Base-by-base conservation (phyloP, 2,329 filamentous ascomycete genomes). In the Pseudogymnoascus sp. region DNA sequence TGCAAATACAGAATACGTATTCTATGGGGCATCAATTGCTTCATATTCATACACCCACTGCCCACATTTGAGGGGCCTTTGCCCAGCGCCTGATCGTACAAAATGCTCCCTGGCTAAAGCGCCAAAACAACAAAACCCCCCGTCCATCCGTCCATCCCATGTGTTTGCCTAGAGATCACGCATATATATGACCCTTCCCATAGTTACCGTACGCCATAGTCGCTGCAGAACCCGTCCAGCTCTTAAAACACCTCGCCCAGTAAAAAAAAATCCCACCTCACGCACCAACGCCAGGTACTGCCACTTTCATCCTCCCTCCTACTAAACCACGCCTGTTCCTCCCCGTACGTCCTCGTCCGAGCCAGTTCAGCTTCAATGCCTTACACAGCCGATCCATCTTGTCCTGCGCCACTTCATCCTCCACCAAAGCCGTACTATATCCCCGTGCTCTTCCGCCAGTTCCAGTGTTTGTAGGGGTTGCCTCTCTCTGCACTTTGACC, bases 351-450 rank as follows among this genome's bases (percentile, higher is more conserved):
- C 93, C 93, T 57, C 95, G 81, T 0, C 93, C 93, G 1, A 99
- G 82, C 95, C 95, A 99, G 75, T 99, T 99, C 71, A 97, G 86
- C 77, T 97, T 99, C 66, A 99, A 79, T 69, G 95, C 86, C 72
- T 91, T 88, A 64, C 89, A 91, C 66, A 99, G 78, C 71, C 93
- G 85, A 66, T 93, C 89, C 71, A 97, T 89, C 75, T 88, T 91
- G 64, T 82, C 83, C 72, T 93, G 90, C 1, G 85, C 82, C 39
- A 88, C 86, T 67, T 96, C 91, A 8, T 83, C 84, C 0, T 81
- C 85, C 71, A 85, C 66, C 29, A 47, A 40, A 12, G 36, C 59
- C n/a, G 59, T 66, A n/a, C 57, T 29, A 45, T 54, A 37, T 66
- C 69, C 4, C 72, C 67, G 26, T 66, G 67, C 40, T 70, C 72